Base-by-base conservation (phyloP, 805 yeast genomes). In the Teunomyces panamensis region DNA sequence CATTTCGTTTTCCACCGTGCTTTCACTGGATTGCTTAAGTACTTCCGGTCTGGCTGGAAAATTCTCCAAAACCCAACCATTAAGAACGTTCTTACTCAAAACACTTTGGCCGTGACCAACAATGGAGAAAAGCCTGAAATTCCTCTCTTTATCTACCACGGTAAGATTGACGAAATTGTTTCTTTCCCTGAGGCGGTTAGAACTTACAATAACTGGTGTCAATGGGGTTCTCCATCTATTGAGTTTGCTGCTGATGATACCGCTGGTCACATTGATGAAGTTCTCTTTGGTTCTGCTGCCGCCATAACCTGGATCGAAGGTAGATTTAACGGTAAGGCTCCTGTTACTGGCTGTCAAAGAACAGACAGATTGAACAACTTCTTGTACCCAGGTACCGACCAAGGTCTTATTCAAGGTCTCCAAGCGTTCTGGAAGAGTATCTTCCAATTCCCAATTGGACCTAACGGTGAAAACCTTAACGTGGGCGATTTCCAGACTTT, bases 301-400 rank as follows among this genome's bases (percentile, higher is more conserved):
- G 64, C 58, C 2, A 43, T 61, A 10, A 33, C 49, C 8, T 62
- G 61, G 60, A 20, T 62, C 6, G 44, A 54, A 36, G 49, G 46
- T 10, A 52, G 54, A 27, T 53, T 59, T 9, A 42, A 49, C 5
- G 59, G 61, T 8, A 49, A 27, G 7, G 33, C 46, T 2, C 46
- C 59, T 4, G 49, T 55, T 11, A 16, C 36, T 3, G 63, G 65
- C 2, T 62, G 64, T 43, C 36, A 43, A 27, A 54, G 46, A 36
- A 45, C 39, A 79, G 84, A 66, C 69, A 51, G 84, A 74, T 51
- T 63, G 64, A 9, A 68, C 57, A 61, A 67, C 69, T 41, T 86
- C 74, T 48, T 81, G 68, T 58, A 60, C 68, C 55, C 63, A 73
- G 48, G 68, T 72, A 44, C 79, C 14, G 13, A 11, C 30, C 14